A percentile compares a stretch with the other conserved stretches of the same genome.
Conservation (phyloP, 2,329 filamentous ascomycete genomes). For the Dothidotthia symphoricarpi region DNA sequence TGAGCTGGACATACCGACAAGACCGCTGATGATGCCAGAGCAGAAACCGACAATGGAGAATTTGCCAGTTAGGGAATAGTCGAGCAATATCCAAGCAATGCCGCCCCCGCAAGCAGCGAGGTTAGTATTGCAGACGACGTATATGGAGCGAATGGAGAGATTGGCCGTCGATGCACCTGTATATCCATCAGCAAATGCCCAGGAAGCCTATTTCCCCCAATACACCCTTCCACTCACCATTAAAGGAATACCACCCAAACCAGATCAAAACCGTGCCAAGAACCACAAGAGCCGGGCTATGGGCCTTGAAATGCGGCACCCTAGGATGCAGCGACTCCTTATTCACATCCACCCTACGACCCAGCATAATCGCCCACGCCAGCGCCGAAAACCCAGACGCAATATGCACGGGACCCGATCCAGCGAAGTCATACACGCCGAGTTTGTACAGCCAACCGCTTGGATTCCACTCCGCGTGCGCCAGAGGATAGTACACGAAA, state of each 20-base stretch:
- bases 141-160: conserved; percentile 53
- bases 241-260: conserved; percentile 40
- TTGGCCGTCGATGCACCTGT: conserved; percentile 47
- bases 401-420: conserved; percentile 73
- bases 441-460: conserved; percentile 70
- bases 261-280: conserved; percentile 64
- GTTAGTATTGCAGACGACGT: conserved; percentile 60
- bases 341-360: conserved; percentile 63
- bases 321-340: conserved; percentile 45
- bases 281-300: conserved; percentile 72
- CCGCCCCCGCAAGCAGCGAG: conserved; percentile 56
- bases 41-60: conserved; percentile 56
- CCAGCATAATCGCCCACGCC: conserved; percentile 71
- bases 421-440: conserved; percentile 71
- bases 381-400: conserved; percentile 69
- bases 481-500: conserved; percentile 50
- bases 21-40: conserved; percentile 56
- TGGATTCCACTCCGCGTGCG: conserved; percentile 75
- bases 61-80: conserved; percentile 50
- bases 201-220: neutral
- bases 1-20: conserved; percentile 39
- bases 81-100: conserved; percentile 55
- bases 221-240: conserved; percentile 39
- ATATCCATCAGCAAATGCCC: neutral
- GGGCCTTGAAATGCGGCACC: conserved; percentile 65